Evolutionary conservation across 768 basidiomycete genomes (phyloP).

Genomic region (Lentinus tigrinus): DNA sequence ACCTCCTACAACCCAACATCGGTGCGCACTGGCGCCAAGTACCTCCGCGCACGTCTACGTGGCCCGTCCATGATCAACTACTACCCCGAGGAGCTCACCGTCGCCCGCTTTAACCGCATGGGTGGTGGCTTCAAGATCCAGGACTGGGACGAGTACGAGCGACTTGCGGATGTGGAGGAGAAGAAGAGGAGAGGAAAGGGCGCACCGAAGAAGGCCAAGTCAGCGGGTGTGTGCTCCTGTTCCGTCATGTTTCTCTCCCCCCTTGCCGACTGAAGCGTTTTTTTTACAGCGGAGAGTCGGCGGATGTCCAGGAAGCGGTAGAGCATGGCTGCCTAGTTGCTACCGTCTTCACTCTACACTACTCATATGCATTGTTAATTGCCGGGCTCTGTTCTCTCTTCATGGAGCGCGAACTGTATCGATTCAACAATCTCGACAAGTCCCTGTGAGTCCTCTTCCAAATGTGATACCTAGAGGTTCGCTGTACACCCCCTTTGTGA

Average conservation of each 20-base stretch:
- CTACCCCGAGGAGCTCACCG: constrained; percentile 64
- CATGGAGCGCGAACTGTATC: too few relatives aligned
- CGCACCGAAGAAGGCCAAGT: constrained; percentile 77
- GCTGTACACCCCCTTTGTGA: too few relatives aligned
- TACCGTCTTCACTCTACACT: too few relatives aligned
- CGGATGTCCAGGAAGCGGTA: constrained; percentile 45
- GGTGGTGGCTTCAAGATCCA: constrained; percentile 41
- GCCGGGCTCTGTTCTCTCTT: too few relatives aligned
- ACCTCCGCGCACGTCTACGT: constrained; percentile 75
- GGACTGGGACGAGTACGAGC: constrained; percentile 65
- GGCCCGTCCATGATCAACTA: constrained; percentile 87
- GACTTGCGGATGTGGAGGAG: constrained; percentile 66
- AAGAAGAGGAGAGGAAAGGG: constrained; percentile 79
- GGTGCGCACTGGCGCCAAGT: constrained; percentile 87
- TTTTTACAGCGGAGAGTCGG: constrained; percentile 48
- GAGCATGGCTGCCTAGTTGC: too few relatives aligned
- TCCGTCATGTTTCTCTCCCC: neutral
- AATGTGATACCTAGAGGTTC: too few relatives aligned
- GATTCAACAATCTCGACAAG: too few relatives aligned
- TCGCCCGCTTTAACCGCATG: constrained; percentile 52
- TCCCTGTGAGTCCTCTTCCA: too few relatives aligned
- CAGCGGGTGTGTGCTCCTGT: constrained; percentile 47
- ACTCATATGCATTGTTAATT: too few relatives aligned
- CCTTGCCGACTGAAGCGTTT: neutral
- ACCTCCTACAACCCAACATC: constrained; percentile 85